A percentile compares a stretch with the other conserved stretches of the same genome.
phyloP scores from a whole-genome alignment of 257 asterid species.

The Salvia splendens region DNA sequence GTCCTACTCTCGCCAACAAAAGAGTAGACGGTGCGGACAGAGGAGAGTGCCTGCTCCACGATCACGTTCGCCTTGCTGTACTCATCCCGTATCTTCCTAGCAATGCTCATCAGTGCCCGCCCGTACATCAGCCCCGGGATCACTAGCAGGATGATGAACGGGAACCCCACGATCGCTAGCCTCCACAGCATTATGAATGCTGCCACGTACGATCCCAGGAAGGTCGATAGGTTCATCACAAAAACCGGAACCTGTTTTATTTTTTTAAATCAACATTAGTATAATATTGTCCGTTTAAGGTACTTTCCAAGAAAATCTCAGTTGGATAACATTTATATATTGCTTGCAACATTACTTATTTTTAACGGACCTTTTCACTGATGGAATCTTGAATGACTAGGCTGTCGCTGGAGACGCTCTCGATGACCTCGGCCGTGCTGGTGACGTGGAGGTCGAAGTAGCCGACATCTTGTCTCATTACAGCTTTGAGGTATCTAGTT shows the following conservation, averaged over 20 bases:
- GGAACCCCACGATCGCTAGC: conserved; percentile 71
- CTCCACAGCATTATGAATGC: conserved; percentile 78
- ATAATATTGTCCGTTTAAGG: no score
- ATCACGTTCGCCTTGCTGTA: conserved; percentile 62
- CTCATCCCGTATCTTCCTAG: conserved; percentile 63
- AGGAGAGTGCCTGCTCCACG: conserved; percentile 82
- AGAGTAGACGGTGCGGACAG: conserved; percentile 80
- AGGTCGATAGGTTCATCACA: conserved; percentile 69
- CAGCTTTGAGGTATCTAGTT: conserved; percentile 73
- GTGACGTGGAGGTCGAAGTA: conserved; percentile 84
- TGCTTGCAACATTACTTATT: no score
- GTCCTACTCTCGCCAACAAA: conserved; percentile 78
- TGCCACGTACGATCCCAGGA: conserved; percentile 59
- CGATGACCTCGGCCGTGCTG: conserved; percentile 82
- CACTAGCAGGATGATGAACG: conserved; percentile 60
- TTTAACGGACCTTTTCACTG: conserved; percentile 69
- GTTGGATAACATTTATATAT: no score
- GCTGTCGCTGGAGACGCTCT: conserved; percentile 80
- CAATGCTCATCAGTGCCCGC: conserved; percentile 65
- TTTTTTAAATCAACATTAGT: background rate
- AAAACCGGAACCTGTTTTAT: conserved; percentile 66
- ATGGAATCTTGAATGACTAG: conserved; percentile 80
- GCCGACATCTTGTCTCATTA: conserved; percentile 91
- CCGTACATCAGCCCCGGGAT: conserved; percentile 92
- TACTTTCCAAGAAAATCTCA: no score